Evolutionary conservation across 2,329 filamentous ascomycete genomes (phyloP).

Genomic region (Seiridium unicorne): DNA sequence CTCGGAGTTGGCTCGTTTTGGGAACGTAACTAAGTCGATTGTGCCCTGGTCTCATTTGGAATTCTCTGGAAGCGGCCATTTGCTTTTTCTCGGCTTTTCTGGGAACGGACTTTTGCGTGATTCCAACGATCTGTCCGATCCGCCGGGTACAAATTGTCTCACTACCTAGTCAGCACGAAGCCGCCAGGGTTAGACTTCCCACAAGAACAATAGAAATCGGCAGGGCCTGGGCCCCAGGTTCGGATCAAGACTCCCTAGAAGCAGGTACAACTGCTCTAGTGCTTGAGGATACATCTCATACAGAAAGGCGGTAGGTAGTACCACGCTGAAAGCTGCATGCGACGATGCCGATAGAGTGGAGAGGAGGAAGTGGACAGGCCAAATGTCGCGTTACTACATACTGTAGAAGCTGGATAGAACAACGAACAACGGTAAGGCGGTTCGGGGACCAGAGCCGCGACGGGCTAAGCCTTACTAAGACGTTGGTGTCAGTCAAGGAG

Average conservation of each 20-base stretch:
- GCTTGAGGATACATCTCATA: background rate
- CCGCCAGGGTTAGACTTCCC: background rate
- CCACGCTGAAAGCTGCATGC: background rate
- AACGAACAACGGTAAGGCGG: constrained; percentile 1
- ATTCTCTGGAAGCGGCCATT: no score
- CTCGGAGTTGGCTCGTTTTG: background rate
- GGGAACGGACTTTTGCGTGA: background rate
- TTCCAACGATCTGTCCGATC: background rate
- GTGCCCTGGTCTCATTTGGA: no score
- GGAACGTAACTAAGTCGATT: background rate
- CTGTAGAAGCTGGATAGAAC: constrained; percentile 6
- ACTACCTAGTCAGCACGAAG: background rate
- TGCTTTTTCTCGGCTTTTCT: background rate
- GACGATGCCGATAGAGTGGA: background rate
- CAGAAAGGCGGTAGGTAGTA: background rate
- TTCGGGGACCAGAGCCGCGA: background rate
- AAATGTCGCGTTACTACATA: background rate
- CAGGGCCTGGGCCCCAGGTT: background rate
- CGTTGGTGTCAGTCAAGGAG: constrained; percentile 2
- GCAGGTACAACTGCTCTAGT: background rate
- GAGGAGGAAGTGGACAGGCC: background rate
- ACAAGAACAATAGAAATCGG: background rate
- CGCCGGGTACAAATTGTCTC: background rate
- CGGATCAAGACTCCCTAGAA: background rate
- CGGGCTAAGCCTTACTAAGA: constrained; percentile 6